Evolutionary conservation across 768 basidiomycete genomes (phyloP).

Genomic region (Sarcomyxa edulis): DNA sequence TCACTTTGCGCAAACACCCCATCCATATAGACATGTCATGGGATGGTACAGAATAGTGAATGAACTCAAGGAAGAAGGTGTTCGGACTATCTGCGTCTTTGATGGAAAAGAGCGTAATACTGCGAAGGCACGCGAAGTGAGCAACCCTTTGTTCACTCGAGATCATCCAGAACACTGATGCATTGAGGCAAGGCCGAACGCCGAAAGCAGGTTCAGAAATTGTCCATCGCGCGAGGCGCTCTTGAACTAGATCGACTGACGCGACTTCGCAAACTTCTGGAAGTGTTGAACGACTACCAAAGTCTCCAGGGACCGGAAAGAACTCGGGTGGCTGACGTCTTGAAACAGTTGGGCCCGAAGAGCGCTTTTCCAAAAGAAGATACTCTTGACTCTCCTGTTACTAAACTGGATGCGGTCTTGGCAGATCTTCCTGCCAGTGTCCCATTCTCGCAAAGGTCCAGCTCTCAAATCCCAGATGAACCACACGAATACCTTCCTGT

Average conservation of each 20-base stretch:
- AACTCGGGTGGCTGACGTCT: too few species aligned
- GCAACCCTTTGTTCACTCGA: conserved; percentile 5
- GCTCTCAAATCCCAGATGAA: too few species aligned
- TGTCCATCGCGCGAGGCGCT: conserved; percentile 44
- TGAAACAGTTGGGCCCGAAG: too few species aligned
- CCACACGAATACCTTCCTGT: too few species aligned
- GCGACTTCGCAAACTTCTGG: conserved; percentile 42
- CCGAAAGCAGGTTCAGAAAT: conserved; percentile 42
- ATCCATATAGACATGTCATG: conserved; percentile 64
- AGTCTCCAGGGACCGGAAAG: too few species aligned
- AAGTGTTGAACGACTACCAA: conserved; percentile 14
- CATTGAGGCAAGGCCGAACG: conserved; percentile 42
- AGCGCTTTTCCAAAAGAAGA: too few species aligned
- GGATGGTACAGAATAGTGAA: conserved; percentile 71
- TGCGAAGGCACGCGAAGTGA: conserved; percentile 72
- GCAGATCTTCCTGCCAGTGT: too few species aligned
- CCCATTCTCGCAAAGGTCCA: too few species aligned
- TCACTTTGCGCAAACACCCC: conserved; percentile 64
- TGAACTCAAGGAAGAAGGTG: conserved; percentile 52
- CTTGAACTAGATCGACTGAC: conserved; percentile 55
- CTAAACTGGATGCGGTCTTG: too few species aligned
- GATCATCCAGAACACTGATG: neutral
- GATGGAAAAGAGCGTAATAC: conserved; percentile 63
- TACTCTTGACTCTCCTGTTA: too few species aligned
- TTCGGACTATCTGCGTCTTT: conserved; percentile 72